Conservation (phyloP, 805 yeast genomes). For the Pichia eremophila region DNA sequence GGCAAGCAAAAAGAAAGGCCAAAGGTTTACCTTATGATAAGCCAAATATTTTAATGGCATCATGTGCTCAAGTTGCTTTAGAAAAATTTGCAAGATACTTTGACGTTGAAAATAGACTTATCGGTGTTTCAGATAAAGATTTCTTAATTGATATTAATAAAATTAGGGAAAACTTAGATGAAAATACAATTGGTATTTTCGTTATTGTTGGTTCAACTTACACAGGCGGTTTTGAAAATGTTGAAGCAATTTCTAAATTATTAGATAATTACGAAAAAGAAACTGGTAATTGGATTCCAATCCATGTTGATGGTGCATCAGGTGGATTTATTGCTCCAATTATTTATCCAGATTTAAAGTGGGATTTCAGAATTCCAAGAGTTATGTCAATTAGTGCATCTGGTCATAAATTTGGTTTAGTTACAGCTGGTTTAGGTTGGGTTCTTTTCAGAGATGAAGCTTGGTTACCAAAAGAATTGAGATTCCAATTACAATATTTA, state of each 20-base stretch:
- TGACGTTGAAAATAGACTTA: conserved; percentile 77
- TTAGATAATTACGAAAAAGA: conserved; percentile 61
- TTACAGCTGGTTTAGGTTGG: conserved; percentile 92
- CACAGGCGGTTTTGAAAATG: conserved; percentile 87
- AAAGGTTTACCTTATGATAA: conserved; percentile 49
- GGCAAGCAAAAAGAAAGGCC: conserved; percentile 62
- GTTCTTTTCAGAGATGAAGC: conserved; percentile 64
- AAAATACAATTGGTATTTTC: conserved; percentile 86
- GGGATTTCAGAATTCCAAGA: conserved; percentile 77
- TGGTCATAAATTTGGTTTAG: conserved; percentile 88
- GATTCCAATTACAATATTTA: conserved; percentile 71
- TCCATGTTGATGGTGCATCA: conserved; percentile 91
- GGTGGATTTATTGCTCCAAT: conserved; percentile 90
- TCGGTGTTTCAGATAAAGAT: conserved; percentile 55
- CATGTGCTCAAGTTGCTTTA: conserved; percentile 88
- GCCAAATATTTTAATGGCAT: conserved; percentile 87
- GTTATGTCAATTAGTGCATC: conserved; percentile 82
- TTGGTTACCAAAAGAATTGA: conserved; percentile 59
- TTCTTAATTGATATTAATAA: conserved; percentile 55
- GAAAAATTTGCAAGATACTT: conserved; percentile 92
- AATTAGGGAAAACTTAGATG: conserved; percentile 63
- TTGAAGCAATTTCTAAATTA: conserved; percentile 48
- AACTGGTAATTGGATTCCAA: conserved; percentile 61
- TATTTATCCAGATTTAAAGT: conserved; percentile 58
- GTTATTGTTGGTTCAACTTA: conserved; percentile 87